Percentiles rank a stretch among this genome's conserved stretches.
Evolutionary conservation across 164 flowering plant species (phyloP).

Genomic region (Euptelea pleiosperma): DNA sequence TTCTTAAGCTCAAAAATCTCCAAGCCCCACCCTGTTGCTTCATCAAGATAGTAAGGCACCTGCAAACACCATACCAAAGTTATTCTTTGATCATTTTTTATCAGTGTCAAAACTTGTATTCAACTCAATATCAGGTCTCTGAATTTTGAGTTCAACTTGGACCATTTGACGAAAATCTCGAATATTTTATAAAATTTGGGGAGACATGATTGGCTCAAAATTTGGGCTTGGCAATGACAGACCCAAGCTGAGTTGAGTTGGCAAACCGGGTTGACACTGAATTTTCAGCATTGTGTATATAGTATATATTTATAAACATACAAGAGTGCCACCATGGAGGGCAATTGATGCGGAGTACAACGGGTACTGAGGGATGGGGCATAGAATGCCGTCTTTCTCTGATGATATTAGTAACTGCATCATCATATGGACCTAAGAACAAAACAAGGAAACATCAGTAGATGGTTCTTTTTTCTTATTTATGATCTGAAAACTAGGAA

Average conservation of each 20-base stretch:
- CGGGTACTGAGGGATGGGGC: conserved; percentile 98
- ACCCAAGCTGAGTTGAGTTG: too few relatives aligned
- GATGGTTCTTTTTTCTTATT: background rate
- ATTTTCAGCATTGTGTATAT: too few relatives aligned
- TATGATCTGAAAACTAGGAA: background rate
- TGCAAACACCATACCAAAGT: conserved; percentile 24
- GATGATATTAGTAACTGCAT: conserved; percentile 88
- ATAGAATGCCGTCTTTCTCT: conserved; percentile 87
- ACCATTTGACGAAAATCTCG: too few relatives aligned
- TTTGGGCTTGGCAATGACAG: too few relatives aligned
- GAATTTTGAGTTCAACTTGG: too few relatives aligned
- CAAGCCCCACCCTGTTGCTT: conserved; percentile 94
- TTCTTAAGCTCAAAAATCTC: conserved; percentile 78
- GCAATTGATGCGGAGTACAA: conserved; percentile 96
- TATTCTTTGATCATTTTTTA: background rate
- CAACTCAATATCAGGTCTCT: too few relatives aligned
- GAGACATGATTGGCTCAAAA: too few relatives aligned
- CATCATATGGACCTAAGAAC: conserved; percentile 95
- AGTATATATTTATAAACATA: conserved; percentile 29
- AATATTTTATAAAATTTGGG: too few relatives aligned
- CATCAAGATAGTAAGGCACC: conserved; percentile 98
- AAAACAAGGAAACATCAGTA: conserved; percentile 7
- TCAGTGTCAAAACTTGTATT: background rate
- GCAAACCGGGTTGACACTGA: too few relatives aligned
- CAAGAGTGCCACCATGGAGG: conserved; percentile 96